Evolutionary conservation across 208 protist species (phyloP), one percentile per base, ranked within the genome.

Genomic region (Zelonia costaricensis): DNA sequence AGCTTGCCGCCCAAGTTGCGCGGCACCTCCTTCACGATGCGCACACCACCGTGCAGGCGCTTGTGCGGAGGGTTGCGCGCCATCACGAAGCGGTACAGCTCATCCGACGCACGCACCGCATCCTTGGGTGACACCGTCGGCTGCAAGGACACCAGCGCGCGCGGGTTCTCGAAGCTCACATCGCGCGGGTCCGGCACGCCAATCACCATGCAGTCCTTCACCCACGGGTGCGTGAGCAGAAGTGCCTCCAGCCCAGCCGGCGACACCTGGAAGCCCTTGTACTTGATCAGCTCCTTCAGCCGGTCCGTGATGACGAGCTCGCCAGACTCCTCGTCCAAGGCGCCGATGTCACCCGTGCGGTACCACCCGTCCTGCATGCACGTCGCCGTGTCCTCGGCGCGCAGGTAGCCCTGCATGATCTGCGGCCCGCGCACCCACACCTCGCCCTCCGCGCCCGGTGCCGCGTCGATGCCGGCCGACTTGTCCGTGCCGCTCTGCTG

Each of bases 261-360:
- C 13, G 91, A 73, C 13, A 97, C 90, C 74, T 97, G 91, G 49
- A 91, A 91, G 36, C 91, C 91, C 58, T 97, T 97, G 71, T 78
- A 85, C 69, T 97, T 97, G 62, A 97, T 97, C 22, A 97, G 74
- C 58, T 96, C 91, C 62, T 97, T 97, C 22, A 90, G 58, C 46
- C 92, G 74, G 59, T 92, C 89, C 8, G 70, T 68, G 55, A 93
- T 85, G 52, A 67, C 62, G 9, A 83, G 27, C 20, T 80, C 23
- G 30, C 71, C 62, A 12, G 51, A 74, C 25, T 49, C 36, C 2
- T 51, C 68, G 39, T 94, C 82, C 16, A 81, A 54, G 25, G 70
- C 53, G 27, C 77, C 84, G 40, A 94, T 89, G 52, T 94, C 88
- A 43, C 88, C 87, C 20, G 88, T 94, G 47, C 75, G 78, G 46